Evolutionary conservation across 2,329 filamentous ascomycete genomes (phyloP), one percentile per base, ranked within the genome.

Genomic region (Pestalotiopsis sp.): DNA sequence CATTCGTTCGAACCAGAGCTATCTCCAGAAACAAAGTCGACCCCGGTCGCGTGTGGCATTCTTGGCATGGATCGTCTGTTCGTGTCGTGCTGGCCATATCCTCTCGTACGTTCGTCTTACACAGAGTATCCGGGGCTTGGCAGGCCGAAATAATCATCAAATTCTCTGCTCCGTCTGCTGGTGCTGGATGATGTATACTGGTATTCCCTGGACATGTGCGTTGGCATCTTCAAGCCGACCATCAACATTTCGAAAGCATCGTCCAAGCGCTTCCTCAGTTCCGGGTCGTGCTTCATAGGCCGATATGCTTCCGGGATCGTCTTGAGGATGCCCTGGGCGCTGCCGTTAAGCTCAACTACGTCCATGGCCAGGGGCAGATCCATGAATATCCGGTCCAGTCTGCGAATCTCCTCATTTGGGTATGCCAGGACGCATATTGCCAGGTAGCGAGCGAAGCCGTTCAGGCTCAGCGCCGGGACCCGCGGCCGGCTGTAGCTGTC

Each of bases 261-360:
- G 20, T 90, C 87, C 9, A 95, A 81, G 23, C 88, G 81, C 70
- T 90, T 87, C 67, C 89, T 86, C 0, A 88, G 82, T 39, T 86
- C 81, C 0, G 85, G 74, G 72, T 93, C 88, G 1, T 87, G 83
- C 7, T 79, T 78, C 0, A 82, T 81, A 0, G 94, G 94, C 52
- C 97, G 88, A 3, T 96, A 83, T 65, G 91, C 86, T 55, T 93
- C 85, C 1, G 93, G 91, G 2, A 97, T 85, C 73, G 94, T 91
- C 71, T 93, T 94, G 0, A 94, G 94, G 67, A 97, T 91, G 2
- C 92, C 85, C 78, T 95, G 92, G 12, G 87, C 89, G 71, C 85
- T 87, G 62, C 91, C 87, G 59, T 90, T 86, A 0, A 89, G 85
- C 67, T 91, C 89, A 74, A 78, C 90, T 9, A 80, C 81, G 63